Evolutionary conservation across 2,329 filamentous ascomycete genomes (phyloP).

Genomic region (Colletotrichum sp.): DNA sequence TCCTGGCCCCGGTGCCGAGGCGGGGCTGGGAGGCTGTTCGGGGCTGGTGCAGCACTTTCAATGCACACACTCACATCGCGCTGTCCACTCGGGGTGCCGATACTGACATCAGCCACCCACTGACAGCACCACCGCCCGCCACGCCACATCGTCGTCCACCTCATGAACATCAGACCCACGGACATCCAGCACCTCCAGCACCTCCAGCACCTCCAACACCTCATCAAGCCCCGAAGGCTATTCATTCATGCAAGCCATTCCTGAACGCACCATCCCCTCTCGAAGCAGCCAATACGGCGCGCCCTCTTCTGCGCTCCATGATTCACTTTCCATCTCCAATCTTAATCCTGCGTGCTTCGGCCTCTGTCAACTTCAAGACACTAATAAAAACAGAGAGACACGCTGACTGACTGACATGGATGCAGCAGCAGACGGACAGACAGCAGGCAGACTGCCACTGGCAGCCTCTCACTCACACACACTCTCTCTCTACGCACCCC

Average conservation of each 20-base stretch:
- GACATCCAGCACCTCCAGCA: not conserved
- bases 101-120: not conserved
- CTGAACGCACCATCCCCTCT: not conserved
- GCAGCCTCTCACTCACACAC: not conserved
- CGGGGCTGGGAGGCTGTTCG: constrained; percentile 4
- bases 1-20: not conserved
- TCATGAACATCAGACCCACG: not conserved
- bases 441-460: not conserved
- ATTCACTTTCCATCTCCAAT: constrained; percentile 3
- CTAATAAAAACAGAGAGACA: constrained; percentile 13
- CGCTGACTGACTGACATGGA: not conserved
- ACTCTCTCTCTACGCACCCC: not conserved
- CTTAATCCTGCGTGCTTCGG: constrained; percentile 15
- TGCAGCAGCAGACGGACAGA: not conserved
- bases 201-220: not conserved
- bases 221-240: not conserved
- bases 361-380: constrained; percentile 1
- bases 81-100: too few species aligned
- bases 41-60: not conserved
- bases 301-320: not conserved
- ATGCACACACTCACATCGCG: not conserved
- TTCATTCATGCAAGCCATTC: not conserved
- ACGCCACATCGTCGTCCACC: not conserved
- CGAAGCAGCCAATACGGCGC: not conserved
- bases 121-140: not conserved